Base-by-base conservation (phyloP, 306 rosid species). In the Rubus idaeus region DNA sequence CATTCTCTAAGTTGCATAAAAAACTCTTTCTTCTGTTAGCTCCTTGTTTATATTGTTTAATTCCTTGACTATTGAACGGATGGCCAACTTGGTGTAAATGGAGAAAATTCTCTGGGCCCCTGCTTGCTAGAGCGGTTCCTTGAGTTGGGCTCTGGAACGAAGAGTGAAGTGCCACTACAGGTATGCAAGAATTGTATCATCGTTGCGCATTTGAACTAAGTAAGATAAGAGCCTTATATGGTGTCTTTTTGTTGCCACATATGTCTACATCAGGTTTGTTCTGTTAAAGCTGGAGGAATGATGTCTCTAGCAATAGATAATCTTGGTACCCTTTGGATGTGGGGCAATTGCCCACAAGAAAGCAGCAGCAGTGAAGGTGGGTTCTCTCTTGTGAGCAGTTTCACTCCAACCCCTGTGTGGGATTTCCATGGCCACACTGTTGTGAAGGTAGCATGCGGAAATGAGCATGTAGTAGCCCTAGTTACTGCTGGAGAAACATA, bases 401-500 rank as follows among this genome's bases (percentile, higher is more conserved):
- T 83, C 88, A 80, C 64, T 75, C 97, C 98, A 78, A 84, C 88
- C 9, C 97, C 90, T 3, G 91, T 91, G n/a, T 71, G 87, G 89
- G 91, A 89, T 75, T 89, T 94, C 74, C 86, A 77, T 45, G 97
- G 98, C 71, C 89, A 66, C 44, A 71, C 84, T 60, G 96, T 91
- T 71, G 95, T 88, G 82, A 91, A 90, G 85, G 96, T 91, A 77
- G 94, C 96, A 63, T 94, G 98, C 76, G 98, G 98, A 83, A 91
- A 85, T 55, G 97, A 90, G 79, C 97, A 94, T 79, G 83, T 88
- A 20, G 85, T 90, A 40, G 96, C 91, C 18, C 76, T 94, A 66
- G 95, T 90, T 57, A 84, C 80, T 58, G 80, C 84, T 50, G 88
- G 90, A 71, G 92, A 90, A 78, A 74, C 88, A 50, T 71, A 79